These are phyloP conservation scores for Sporothrix humicola DNA, from an alignment of 2,329 filamentous ascomycete genomes.

Conservation along the genomic window DNA sequence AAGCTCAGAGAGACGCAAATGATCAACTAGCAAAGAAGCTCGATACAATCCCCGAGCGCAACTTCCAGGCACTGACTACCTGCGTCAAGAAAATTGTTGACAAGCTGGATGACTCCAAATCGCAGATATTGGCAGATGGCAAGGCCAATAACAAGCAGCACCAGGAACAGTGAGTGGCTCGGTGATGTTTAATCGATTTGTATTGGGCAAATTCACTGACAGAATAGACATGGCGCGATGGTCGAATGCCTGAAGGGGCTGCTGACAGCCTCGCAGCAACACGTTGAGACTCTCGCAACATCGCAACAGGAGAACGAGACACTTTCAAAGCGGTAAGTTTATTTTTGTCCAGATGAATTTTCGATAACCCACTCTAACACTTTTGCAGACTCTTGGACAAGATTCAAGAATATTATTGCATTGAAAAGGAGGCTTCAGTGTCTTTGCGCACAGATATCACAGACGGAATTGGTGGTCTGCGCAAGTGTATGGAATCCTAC, in stretches of 20 bases:
- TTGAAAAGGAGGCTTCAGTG: background rate
- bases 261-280: background rate
- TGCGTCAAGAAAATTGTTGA: slow-evolving; percentile 35
- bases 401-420: background rate
- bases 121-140: slow-evolving; percentile 4
- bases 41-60: slow-evolving; percentile 33
- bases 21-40: slow-evolving; percentile 28
- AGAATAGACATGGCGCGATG: slow-evolving; percentile 4
- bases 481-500: background rate
- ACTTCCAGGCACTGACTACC: slow-evolving; percentile 33
- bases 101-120: slow-evolving; percentile 28
- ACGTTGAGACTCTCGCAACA: slow-evolving; percentile 11
- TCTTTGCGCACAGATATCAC: background rate
- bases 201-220: background rate
- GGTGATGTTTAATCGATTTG: too few species aligned
- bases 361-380: background rate
- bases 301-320: slow-evolving; percentile 21
- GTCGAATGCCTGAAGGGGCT: slow-evolving; percentile 27
- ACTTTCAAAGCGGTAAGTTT: slow-evolving; percentile 12
- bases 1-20: slow-evolving; percentile 24
- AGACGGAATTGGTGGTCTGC: background rate
- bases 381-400: slow-evolving; percentile 6
- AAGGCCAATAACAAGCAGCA: background rate
- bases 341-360: too few species aligned
- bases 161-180: slow-evolving; percentile 26